Percentiles rank a stretch among this genome's conserved stretches.
Evolutionary conservation across 2,329 filamentous ascomycete species (phyloP).

Genomic region (Ophiobolus disseminans): DNA sequence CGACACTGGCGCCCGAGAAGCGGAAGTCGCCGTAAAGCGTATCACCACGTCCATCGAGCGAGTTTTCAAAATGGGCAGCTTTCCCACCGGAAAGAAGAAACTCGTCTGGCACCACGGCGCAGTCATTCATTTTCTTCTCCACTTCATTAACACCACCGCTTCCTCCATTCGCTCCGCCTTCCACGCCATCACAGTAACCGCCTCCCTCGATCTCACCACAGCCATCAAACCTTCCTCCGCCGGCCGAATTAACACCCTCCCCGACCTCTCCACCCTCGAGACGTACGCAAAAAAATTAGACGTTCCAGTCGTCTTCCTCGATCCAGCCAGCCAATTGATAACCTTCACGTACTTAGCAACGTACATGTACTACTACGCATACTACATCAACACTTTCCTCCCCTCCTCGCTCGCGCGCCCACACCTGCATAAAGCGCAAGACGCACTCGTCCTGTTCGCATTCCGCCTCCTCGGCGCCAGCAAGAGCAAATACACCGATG

Average conservation of each 20-base stretch:
- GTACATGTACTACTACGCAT: constrained; percentile 43
- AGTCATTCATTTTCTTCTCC: constrained; percentile 33
- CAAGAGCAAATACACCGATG: constrained; percentile 22
- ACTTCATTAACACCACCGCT: constrained; percentile 39
- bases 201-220: constrained; percentile 24
- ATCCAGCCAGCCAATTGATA: constrained; percentile 31
- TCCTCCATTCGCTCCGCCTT: constrained; percentile 28
- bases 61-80: constrained; percentile 20
- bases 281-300: constrained; percentile 30
- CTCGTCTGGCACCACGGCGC: constrained; percentile 47
- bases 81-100: constrained; percentile 17
- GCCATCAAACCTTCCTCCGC: constrained; percentile 28
- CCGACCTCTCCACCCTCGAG: constrained; percentile 32
- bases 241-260: constrained; percentile 29
- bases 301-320: constrained; percentile 40
- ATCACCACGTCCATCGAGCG: constrained; percentile 34
- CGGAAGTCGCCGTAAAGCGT: constrained; percentile 27
- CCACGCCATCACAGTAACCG: constrained; percentile 33
- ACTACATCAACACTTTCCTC: constrained; percentile 41
- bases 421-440: constrained; percentile 36
- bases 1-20: constrained; percentile 14
- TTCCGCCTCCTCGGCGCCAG: constrained; percentile 37
- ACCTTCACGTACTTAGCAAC: constrained; percentile 25
- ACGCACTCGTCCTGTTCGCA: constrained; percentile 37
- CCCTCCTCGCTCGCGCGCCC: constrained; percentile 20